phyloP scores from a whole-genome alignment of 352 stramenopile species.

The Phytopythium helicoides region DNA sequence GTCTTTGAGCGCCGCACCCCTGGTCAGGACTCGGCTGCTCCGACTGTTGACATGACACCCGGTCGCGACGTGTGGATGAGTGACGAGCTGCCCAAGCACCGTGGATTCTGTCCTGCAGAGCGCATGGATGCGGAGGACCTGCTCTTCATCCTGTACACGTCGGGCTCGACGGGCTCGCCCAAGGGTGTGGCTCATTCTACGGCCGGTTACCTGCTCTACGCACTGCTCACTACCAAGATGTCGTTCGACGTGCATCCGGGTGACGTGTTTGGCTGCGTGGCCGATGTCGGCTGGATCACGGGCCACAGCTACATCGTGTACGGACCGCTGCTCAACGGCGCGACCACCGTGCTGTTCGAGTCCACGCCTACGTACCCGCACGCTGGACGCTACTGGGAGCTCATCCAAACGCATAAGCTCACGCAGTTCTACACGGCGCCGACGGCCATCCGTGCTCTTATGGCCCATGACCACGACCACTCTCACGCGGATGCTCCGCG shows the following conservation, averaged over 20 bases:
- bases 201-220: slow-evolving; percentile 94
- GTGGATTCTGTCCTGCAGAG: slow-evolving; percentile 94
- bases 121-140: slow-evolving; percentile 96
- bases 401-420: slow-evolving; percentile 96
- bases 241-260: slow-evolving; percentile 87
- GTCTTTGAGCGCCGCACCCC: slow-evolving; percentile 85
- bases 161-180: slow-evolving; percentile 94
- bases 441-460: slow-evolving; percentile 97
- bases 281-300: slow-evolving; percentile 97
- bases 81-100: slow-evolving; percentile 82
- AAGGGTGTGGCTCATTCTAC: slow-evolving; percentile 96
- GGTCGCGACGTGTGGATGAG: slow-evolving; percentile 93
- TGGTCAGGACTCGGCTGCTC: slow-evolving; percentile 40
- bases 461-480: slow-evolving; percentile 93
- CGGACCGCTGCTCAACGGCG: slow-evolving; percentile 94
- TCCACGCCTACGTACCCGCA: slow-evolving; percentile 97
- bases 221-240: slow-evolving; percentile 92
- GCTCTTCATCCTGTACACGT: slow-evolving; percentile 98
- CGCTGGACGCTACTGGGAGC: slow-evolving; percentile 95
- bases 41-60: slow-evolving; percentile 69
- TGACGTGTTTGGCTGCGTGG: slow-evolving; percentile 95
- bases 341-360: slow-evolving; percentile 99
- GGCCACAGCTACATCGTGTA: slow-evolving; percentile 98
- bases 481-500: slow-evolving; percentile 67
- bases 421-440: slow-evolving; percentile 94